A percentile compares a stretch with the other conserved stretches of the same genome.
phyloP scores from a whole-genome alignment of 2,329 filamentous ascomycete species.

The Talaromyces sp. region DNA sequence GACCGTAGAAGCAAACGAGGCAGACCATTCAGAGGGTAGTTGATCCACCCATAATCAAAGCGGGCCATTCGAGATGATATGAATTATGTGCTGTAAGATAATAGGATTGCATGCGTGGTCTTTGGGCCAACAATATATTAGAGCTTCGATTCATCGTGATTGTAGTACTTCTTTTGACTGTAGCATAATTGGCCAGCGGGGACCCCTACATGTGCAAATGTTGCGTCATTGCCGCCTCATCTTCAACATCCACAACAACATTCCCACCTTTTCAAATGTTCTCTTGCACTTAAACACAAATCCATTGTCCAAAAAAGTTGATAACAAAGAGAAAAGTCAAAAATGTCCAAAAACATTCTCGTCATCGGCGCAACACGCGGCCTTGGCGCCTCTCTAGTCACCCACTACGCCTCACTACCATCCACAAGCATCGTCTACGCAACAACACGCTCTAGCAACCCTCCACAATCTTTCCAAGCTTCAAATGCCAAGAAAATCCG shows the following conservation, averaged over 20 bases:
- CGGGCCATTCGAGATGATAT: background rate
- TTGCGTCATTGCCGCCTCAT: background rate
- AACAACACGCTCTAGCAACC: conserved; percentile 48
- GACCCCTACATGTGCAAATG: background rate
- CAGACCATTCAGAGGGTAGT: background rate
- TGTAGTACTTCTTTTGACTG: background rate
- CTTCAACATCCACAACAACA: background rate
- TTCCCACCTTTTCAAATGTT: background rate
- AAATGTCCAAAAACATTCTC: conserved; percentile 40
- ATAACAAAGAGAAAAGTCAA: conserved; percentile 13
- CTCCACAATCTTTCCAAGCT: conserved; percentile 35
- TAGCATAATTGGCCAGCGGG: background rate
- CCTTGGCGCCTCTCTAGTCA: conserved; percentile 57
- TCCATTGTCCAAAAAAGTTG: background rate
- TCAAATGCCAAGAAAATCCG: conserved; percentile 16
- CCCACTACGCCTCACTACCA: conserved; percentile 48
- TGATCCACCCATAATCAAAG: background rate
- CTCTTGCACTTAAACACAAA: background rate
- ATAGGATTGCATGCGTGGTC: background rate
- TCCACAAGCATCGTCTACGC: conserved; percentile 49
- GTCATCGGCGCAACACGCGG: conserved; percentile 65
- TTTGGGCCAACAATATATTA: background rate
- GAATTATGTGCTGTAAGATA: background rate
- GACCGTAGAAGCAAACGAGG: background rate
- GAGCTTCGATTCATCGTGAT: background rate